These are phyloP conservation scores for Pulveroboletus sp. DNA, from an alignment of 768 basidiomycete genomes.

Conservation along the genomic window DNA sequence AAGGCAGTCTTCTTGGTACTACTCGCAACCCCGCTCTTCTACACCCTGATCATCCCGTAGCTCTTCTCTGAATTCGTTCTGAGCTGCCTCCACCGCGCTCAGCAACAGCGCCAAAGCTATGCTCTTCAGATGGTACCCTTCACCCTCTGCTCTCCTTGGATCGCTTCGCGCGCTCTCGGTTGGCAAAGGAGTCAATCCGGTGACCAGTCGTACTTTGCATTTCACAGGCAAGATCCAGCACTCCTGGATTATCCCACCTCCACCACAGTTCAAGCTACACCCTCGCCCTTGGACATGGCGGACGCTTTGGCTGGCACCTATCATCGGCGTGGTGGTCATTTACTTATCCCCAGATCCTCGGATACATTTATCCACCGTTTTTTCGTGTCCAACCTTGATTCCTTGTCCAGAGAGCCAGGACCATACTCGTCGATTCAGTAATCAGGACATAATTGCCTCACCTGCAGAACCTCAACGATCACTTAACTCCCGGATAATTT, in stretches of 20 bases:
- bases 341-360: conserved; percentile 43
- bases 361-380: conserved; percentile 43
- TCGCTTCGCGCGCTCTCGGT: conserved; percentile 18
- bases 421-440: conserved; percentile 15
- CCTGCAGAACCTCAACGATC: conserved; percentile 59
- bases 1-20: conserved; percentile 6
- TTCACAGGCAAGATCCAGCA: conserved; percentile 2
- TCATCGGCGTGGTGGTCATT: conserved; percentile 51
- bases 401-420: conserved; percentile 33
- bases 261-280: conserved; percentile 17
- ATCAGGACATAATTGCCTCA: conserved; percentile 50
- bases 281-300: conserved; percentile 28
- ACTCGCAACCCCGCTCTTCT: neutral
- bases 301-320: conserved; percentile 51
- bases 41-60: conserved; percentile 23
- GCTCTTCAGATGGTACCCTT: conserved; percentile 19
- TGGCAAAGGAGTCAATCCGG: neutral
- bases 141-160: conserved; percentile 26
- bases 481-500: conserved; percentile 40
- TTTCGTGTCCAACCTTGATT: conserved; percentile 48
- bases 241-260: conserved; percentile 10
- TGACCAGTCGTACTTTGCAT: conserved; percentile 26
- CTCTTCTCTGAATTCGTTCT: conserved; percentile 43
- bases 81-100: conserved; percentile 46
- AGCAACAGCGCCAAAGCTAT: conserved; percentile 38